Conservation (phyloP, 441 rosid genomes). For the Adansonia gregorii region DNA sequence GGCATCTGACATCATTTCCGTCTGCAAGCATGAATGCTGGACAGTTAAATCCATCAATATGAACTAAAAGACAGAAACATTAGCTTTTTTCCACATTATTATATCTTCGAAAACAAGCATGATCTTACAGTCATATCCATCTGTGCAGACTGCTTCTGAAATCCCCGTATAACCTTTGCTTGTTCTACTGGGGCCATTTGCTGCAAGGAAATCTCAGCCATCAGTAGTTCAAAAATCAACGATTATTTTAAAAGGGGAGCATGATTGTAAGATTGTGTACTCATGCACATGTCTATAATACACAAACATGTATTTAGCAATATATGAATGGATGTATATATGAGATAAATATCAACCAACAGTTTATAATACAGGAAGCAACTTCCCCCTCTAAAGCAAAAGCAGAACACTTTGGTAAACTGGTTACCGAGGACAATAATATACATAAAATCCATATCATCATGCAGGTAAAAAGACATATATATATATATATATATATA, state of each 20-base stretch:
- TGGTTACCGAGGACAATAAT: neutral
- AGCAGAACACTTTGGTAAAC: neutral
- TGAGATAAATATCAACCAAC: neutral
- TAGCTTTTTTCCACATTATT: neutral
- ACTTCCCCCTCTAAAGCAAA: neutral
- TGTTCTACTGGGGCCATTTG: conserved; percentile 92
- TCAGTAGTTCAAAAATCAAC: neutral
- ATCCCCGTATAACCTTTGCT: conserved; percentile 72
- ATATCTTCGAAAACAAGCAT: conserved; percentile 22
- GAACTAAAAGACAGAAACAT: conserved; percentile 18
- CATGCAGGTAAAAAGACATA: neutral
- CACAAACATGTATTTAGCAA: neutral
- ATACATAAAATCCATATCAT: neutral
- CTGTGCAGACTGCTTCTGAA: conserved; percentile 89
- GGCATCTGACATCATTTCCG: conserved; percentile 94
- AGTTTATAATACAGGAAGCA: neutral
- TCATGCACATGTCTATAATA: neutral
- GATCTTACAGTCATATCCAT: conserved; percentile 93
- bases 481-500: neutral
- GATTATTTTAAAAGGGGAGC: neutral
- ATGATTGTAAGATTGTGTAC: neutral
- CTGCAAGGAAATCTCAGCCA: conserved; percentile 47
- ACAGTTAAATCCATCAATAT: conserved; percentile 27
- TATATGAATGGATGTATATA: neutral
- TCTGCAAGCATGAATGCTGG: conserved; percentile 49